Evolutionary conservation across 768 basidiomycete genomes (phyloP), one percentile per base, ranked within the genome.

Genomic region (Trametes punicea): DNA sequence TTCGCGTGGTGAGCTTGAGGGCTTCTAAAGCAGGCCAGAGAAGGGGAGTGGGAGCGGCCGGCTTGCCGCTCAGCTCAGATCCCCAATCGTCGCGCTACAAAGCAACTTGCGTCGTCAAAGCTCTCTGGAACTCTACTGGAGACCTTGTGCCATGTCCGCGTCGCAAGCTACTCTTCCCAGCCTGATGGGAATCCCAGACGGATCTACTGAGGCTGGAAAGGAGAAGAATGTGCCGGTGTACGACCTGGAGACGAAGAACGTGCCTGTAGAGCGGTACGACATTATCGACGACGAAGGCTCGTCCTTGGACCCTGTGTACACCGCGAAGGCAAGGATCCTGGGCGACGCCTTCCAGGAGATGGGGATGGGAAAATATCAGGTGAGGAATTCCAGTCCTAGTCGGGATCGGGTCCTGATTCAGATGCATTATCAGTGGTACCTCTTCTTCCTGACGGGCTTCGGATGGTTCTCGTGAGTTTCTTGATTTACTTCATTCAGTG

Each of bases 381-480:
- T 75, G 45, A 16, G 71, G 54, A 7, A n/a, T n/a, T n/a, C n/a
- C n/a, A n/a, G n/a, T n/a, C n/a, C n/a, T n/a, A n/a, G n/a, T n/a
- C n/a, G n/a, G n/a, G n/a, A n/a, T n/a, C n/a, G n/a, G n/a, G n/a
- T n/a, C n/a, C n/a, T n/a, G n/a, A n/a, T n/a, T n/a, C n/a, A n/a
- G n/a, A n/a, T n/a, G n/a, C n/a, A n/a, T n/a, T n/a, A n/a, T 7
- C 16, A 87, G 84, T 85, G 81, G 74, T 70, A 74, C 56, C 67
- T 88, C 42, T 88, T 88, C 67, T 27, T 83, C 55, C 81, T 87
- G 26, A 77, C 84, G 8, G 87, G 85, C 1, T 87, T 89, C 69
- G 87, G 87, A 34, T 88, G 86, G 86, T 75, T 88, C 55, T 83
- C 84, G 85, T 87, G 65, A 70, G 84, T 74, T 6, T 49, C 2